A percentile compares a stretch with the other conserved stretches of the same genome.
These are phyloP conservation scores for Pythium periplocum DNA, from an alignment of 352 stramenopile species.

Conservation along the genomic window DNA sequence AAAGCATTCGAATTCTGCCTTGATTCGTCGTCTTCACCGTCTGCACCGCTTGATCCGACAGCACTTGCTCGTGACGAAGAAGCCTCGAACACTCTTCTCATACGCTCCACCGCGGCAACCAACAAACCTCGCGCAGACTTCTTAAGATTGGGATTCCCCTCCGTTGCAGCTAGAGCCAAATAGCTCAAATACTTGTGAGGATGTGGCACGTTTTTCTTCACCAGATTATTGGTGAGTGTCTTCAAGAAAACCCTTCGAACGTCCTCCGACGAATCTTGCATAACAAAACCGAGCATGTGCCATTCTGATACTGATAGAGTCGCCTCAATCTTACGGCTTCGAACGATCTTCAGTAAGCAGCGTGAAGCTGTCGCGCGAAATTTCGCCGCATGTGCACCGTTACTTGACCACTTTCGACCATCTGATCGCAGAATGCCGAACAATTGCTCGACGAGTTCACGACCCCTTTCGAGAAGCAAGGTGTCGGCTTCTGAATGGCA, in stretches of 20 bases:
- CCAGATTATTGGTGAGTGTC: conserved; percentile 63
- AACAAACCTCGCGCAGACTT: conserved; percentile 50
- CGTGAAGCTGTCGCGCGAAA: conserved; percentile 48
- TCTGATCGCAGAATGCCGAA: conserved; percentile 62
- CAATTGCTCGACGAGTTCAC: conserved; percentile 39
- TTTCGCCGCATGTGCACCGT: conserved; percentile 27
- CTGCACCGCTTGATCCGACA: conserved; percentile 1
- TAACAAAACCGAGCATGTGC: conserved; percentile 70
- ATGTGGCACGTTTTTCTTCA: conserved; percentile 52
- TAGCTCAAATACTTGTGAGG: conserved; percentile 83
- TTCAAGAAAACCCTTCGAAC: conserved; percentile 70
- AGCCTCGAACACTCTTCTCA: conserved; percentile 72
- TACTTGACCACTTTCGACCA: conserved; percentile 38
- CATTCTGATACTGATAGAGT: conserved; percentile 53
- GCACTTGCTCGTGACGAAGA: conserved; percentile 17
- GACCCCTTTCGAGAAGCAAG: conserved; percentile 17
- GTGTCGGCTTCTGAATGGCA: conserved; percentile 17
- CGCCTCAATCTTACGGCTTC: conserved; percentile 44
- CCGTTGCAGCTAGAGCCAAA: conserved; percentile 57
- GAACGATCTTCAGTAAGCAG: conserved; percentile 61
- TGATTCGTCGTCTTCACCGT: conserved; percentile 17
- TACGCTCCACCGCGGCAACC: conserved; percentile 50
- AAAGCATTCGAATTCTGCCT: conserved; percentile 33
- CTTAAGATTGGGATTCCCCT: conserved; percentile 44
- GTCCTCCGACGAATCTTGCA: conserved; percentile 71